These are phyloP conservation scores for Rhizopogon vesiculosus DNA, from an alignment of 768 basidiomycete species.

Conservation along the genomic window DNA sequence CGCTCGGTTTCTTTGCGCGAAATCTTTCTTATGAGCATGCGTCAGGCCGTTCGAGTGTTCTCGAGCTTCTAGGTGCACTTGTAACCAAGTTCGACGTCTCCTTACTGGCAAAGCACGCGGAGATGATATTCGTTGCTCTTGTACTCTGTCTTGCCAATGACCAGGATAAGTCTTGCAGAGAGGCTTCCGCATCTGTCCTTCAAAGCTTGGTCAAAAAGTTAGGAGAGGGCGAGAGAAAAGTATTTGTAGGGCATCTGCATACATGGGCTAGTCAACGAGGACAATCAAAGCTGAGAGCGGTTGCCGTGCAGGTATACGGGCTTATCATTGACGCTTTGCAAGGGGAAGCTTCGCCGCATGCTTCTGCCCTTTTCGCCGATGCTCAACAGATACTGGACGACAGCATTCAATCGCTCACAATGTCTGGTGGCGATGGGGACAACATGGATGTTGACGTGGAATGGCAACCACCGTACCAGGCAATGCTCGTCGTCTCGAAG, in stretches of 20 bases:
- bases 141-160: constrained; percentile 96
- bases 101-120: constrained; percentile 74
- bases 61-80: constrained; percentile 86
- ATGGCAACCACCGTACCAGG: constrained; percentile 84
- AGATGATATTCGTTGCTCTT: constrained; percentile 86
- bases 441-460: constrained; percentile 55
- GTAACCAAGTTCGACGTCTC: constrained; percentile 77
- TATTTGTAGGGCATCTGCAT: constrained; percentile 67
- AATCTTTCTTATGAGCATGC: constrained; percentile 90
- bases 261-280: constrained; percentile 68
- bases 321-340: constrained; percentile 70
- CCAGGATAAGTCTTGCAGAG: constrained; percentile 82
- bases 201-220: constrained; percentile 70
- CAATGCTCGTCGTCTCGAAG: constrained; percentile 63
- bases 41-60: constrained; percentile 87
- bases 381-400: constrained; percentile 39
- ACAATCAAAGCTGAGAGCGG: constrained; percentile 59
- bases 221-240: constrained; percentile 49
- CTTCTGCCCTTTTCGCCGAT: constrained; percentile 51
- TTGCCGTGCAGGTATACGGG: constrained; percentile 81
- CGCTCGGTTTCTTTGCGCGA: constrained; percentile 88
- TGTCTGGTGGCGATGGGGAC: constrained; percentile 31
- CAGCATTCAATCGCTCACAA: constrained; percentile 36
- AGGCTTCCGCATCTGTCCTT: constrained; percentile 82
- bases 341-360: constrained; percentile 38